Base-by-base conservation (phyloP, 2,329 filamentous ascomycete species). In the Drechslerella stenobrocha region DNA sequence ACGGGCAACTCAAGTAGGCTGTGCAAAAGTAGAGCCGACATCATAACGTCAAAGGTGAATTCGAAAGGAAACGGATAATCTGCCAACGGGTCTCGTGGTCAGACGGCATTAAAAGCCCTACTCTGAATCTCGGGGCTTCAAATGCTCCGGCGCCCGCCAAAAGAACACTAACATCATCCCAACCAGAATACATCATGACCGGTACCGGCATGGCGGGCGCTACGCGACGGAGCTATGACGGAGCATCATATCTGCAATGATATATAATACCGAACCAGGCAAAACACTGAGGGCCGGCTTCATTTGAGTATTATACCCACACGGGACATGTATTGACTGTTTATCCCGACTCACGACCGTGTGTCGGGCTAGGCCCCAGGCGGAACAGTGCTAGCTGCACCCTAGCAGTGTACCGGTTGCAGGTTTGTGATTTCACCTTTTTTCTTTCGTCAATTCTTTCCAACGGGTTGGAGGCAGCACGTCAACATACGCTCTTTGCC, bases 401-500 rank as follows among this genome's bases (percentile, higher is more conserved):
- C n/a, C n/a, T n/a, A n/a, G n/a, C n/a, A n/a, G n/a, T n/a, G n/a
- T n/a, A n/a, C n/a, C 26, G 60, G 22, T 22, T 7, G 44, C 48
- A 30, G 40, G 50, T 51, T 34, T 11, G 28, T 42, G 24, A 47
- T 64, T 8, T 42, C 28, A 13, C 7, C 37, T 37, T 60, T 67
- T 32, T 51, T 67, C 40, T 47, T 48, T 30, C 22, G 13, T 46
- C n/a, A 32, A 26, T 42, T 53, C 26, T 2, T 18, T 18, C 37
- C 13, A n/a, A 2, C 24, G 18, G 37, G 50, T 44, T 35, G 52
- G 24, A 24, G 24, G 20, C 46, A 48, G 61, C 52, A 66, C 55
- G 63, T 67, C 63, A 67, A 67, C 55, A 46, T 47, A 24, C 46
- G 42, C 48, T 60, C 42, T n/a, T n/a, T n/a, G n/a, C n/a, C n/a